These are phyloP conservation scores for Beauveria sp. DNA, from an alignment of 2,329 filamentous ascomycete species.

Conservation along the genomic window DNA sequence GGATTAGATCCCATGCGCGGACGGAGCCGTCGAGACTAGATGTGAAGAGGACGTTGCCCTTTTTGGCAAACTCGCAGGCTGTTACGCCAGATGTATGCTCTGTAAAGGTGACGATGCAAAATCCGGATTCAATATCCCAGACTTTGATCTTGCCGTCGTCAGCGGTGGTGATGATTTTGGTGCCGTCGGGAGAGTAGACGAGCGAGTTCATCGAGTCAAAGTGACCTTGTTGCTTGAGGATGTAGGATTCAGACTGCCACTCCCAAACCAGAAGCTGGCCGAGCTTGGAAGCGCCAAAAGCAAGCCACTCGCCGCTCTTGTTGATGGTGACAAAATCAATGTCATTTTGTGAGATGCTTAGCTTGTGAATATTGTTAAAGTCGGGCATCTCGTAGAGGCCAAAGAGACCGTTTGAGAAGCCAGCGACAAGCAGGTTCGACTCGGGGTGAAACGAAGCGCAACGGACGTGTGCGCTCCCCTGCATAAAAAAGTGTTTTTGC, in stretches of 20 bases:
- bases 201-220: slow-evolving; percentile 93
- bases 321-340: slow-evolving; percentile 95
- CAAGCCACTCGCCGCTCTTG: slow-evolving; percentile 90
- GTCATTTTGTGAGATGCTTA: slow-evolving; percentile 91
- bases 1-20: slow-evolving; percentile 89
- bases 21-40: slow-evolving; percentile 91
- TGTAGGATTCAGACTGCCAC: slow-evolving; percentile 98
- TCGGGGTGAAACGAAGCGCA: slow-evolving; percentile 85
- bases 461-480: slow-evolving; percentile 75
- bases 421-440: slow-evolving; percentile 88
- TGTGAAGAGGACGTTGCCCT: slow-evolving; percentile 92
- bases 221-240: slow-evolving; percentile 95
- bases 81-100: slow-evolving; percentile 94
- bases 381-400: slow-evolving; percentile 92
- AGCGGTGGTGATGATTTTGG: slow-evolving; percentile 84
- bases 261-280: slow-evolving; percentile 98
- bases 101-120: slow-evolving; percentile 96
- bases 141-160: slow-evolving; percentile 99
- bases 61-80: slow-evolving; percentile 88
- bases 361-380: slow-evolving; percentile 88
- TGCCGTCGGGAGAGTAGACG: slow-evolving; percentile 87
- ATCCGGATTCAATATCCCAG: slow-evolving; percentile 93
- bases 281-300: slow-evolving; percentile 89
- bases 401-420: slow-evolving; percentile 92
- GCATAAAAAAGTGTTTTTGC: slow-evolving; percentile 90